Conservation (phyloP, 2,329 filamentous ascomycete genomes). For the Colletotrichum cuscutae region DNA sequence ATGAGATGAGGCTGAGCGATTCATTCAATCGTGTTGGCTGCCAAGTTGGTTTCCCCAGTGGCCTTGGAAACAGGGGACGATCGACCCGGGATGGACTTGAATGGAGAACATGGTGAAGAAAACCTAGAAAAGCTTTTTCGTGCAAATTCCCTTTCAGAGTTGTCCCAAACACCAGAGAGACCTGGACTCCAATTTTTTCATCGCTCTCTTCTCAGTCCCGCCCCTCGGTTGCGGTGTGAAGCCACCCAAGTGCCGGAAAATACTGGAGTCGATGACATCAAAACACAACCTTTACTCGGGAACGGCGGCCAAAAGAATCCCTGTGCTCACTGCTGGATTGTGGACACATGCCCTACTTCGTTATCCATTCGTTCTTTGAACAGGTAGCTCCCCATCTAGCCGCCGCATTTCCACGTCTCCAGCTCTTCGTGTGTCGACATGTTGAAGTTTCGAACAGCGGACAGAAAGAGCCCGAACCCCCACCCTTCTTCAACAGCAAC, state of each 20-base stretch:
- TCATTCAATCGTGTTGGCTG: too few relatives aligned
- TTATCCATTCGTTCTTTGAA: background rate
- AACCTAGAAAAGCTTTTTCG: background rate
- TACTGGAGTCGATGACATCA: conserved; percentile 34
- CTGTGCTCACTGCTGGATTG: too few relatives aligned
- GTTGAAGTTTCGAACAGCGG: background rate
- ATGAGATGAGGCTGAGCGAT: too few relatives aligned
- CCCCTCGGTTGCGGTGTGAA: conserved; percentile 20
- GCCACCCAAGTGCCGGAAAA: conserved; percentile 25
- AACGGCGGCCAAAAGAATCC: conserved; percentile 10
- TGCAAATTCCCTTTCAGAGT: background rate
- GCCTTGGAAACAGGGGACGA: too few relatives aligned
- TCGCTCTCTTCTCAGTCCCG: background rate
- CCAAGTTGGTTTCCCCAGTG: too few relatives aligned
- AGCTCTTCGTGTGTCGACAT: background rate
- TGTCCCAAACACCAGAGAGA: conserved; percentile 4
- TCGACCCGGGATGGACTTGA: too few relatives aligned
- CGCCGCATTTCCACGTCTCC: background rate
- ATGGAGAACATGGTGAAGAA: background rate
- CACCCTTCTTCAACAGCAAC: background rate
- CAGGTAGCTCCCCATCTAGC: background rate
- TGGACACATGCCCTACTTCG: background rate
- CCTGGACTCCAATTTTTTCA: background rate
- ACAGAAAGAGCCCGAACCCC: background rate
- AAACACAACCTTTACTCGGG: conserved; percentile 16